Conservation (phyloP, 2,329 filamentous ascomycete species). For the Diaporthe vaccinii region DNA sequence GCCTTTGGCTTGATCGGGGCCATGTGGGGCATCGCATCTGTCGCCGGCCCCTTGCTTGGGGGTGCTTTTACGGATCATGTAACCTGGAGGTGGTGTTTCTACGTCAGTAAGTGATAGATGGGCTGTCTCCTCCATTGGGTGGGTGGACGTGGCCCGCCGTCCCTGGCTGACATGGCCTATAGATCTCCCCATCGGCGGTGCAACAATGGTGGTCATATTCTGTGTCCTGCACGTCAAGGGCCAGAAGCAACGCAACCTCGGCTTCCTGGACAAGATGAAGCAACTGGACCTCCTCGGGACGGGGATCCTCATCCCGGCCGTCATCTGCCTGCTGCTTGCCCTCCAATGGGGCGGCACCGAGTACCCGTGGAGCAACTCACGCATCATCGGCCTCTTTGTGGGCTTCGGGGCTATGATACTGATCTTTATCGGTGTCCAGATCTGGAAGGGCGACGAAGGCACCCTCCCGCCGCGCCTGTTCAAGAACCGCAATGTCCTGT, state of each 20-base stretch:
- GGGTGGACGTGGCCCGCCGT: not conserved
- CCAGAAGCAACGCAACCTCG: slow-evolving; percentile 48
- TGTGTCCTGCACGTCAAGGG: slow-evolving; percentile 59
- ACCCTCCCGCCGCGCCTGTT: slow-evolving; percentile 65
- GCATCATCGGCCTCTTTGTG: slow-evolving; percentile 65
- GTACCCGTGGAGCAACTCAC: slow-evolving; percentile 63
- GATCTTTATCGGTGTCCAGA: slow-evolving; percentile 62
- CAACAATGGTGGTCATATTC: slow-evolving; percentile 63
- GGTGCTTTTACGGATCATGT: slow-evolving; percentile 63
- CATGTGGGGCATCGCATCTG: slow-evolving; percentile 66
- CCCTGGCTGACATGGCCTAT: slow-evolving; percentile 12
- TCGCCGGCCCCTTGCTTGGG: slow-evolving; percentile 64
- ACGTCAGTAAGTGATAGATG: slow-evolving; percentile 45
- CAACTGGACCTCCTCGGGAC: slow-evolving; percentile 65
- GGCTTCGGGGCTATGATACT: slow-evolving; percentile 60
- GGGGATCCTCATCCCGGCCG: slow-evolving; percentile 63
- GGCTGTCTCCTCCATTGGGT: not conserved
- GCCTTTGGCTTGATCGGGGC: slow-evolving; percentile 68
- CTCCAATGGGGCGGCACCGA: slow-evolving; percentile 69
- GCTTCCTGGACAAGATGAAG: slow-evolving; percentile 54
- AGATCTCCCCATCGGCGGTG: slow-evolving; percentile 58
- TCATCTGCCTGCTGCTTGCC: slow-evolving; percentile 67
- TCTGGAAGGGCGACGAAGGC: slow-evolving; percentile 61
- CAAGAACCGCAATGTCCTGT: slow-evolving; percentile 57
- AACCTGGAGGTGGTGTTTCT: slow-evolving; percentile 68